Evolutionary conservation across 2,329 filamentous ascomycete genomes (phyloP).

Genomic region (Dactylellina leptospora): DNA sequence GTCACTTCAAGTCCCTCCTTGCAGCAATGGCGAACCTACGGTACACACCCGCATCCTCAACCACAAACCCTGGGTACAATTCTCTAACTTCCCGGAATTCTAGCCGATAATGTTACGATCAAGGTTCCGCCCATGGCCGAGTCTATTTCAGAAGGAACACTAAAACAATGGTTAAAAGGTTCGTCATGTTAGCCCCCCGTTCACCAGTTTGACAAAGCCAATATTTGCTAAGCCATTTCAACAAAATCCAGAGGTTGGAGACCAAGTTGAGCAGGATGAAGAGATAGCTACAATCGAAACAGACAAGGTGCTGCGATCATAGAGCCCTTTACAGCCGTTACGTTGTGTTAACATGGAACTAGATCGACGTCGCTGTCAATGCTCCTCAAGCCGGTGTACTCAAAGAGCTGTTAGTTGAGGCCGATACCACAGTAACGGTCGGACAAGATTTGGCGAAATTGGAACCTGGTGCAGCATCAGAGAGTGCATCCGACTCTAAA

Average conservation of each 20-base stretch:
- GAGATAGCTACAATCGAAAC: conserved; percentile 99
- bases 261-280: conserved; percentile 93
- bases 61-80: not conserved
- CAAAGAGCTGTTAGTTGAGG: conserved; percentile 87
- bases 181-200: conserved; percentile 59
- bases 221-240: conserved; percentile 7
- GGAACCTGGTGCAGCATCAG: conserved; percentile 72
- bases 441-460: conserved; percentile 89
- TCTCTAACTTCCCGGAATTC: not conserved
- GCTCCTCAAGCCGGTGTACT: conserved; percentile 89
- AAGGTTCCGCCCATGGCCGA: conserved; percentile 99
- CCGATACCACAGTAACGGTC: conserved; percentile 94
- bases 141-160: conserved; percentile 94
- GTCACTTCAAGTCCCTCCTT: not conserved
- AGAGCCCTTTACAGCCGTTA: not conserved
- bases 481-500: conserved; percentile 66
- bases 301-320: conserved; percentile 76
- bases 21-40: conserved; percentile 48
- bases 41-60: conserved; percentile 16
- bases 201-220: too few relatives aligned
- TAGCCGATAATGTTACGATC: conserved; percentile 77
- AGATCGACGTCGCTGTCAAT: conserved; percentile 98
- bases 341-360: not conserved
- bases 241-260: conserved; percentile 75
- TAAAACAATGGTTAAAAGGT: conserved; percentile 93